Evolutionary conservation across 768 basidiomycete genomes (phyloP).

Genomic region (Tephrocybe sp.): DNA sequence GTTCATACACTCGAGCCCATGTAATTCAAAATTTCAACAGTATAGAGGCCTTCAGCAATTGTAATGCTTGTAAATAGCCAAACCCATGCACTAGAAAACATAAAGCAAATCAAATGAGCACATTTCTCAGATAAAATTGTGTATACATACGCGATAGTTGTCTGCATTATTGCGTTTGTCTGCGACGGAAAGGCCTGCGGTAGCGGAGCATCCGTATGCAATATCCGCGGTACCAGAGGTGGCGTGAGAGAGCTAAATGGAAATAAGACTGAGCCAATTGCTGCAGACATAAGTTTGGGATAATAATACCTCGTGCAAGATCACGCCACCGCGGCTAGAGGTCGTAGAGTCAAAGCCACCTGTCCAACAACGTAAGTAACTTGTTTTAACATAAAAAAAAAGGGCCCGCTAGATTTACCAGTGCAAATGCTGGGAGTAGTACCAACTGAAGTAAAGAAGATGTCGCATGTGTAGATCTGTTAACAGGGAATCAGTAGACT

Average conservation of each 20-base stretch:
- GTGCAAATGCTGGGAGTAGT: conserved; percentile 7
- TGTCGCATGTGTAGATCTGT: conserved; percentile 9
- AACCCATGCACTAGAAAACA: conserved; percentile 8
- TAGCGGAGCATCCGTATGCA: conserved; percentile 11
- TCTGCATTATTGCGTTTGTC: conserved; percentile 9
- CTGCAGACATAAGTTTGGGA: neutral
- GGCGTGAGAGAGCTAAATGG: conserved; percentile 8
- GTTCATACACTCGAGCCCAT: too few species aligned
- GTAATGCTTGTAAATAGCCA: conserved; percentile 12
- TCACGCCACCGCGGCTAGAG: conserved; percentile 10
- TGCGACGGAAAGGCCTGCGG: conserved; percentile 4
- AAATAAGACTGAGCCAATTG: neutral
- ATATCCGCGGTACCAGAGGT: conserved; percentile 6
- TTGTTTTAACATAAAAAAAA: neutral
- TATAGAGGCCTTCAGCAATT: conserved; percentile 7
- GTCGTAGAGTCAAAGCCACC: conserved; percentile 7
- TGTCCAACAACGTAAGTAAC: neutral
- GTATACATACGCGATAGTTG: conserved; percentile 7
- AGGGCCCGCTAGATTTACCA: neutral
- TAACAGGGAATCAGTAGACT: too few species aligned
- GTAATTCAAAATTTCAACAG: too few species aligned
- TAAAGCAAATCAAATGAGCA: neutral
- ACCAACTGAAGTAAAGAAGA: conserved; percentile 6
- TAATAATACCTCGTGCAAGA: conserved; percentile 6
- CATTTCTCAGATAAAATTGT: neutral